Evolutionary conservation across 805 yeast genomes (phyloP).

Genomic region (Ogataea trehalophila): DNA sequence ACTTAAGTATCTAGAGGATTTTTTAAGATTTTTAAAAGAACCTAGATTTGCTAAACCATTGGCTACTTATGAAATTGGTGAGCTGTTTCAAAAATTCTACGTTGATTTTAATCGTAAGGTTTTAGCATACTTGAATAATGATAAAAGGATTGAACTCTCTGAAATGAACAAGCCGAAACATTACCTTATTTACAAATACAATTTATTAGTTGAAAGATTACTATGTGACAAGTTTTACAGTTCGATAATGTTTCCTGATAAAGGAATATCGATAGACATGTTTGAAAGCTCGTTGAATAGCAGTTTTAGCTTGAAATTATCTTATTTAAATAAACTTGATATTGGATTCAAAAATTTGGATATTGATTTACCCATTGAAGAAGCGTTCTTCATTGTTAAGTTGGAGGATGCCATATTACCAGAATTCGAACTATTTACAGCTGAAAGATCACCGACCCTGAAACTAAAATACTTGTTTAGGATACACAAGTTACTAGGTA

Average conservation of each 20-base stretch:
- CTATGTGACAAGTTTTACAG: constrained; percentile 31
- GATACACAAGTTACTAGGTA: constrained; percentile 27
- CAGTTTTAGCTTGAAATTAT: constrained; percentile 25
- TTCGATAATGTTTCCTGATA: constrained; percentile 30
- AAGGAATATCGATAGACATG: constrained; percentile 27
- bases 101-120: constrained; percentile 22
- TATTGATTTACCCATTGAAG: constrained; percentile 26
- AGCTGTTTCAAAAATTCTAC: constrained; percentile 31
- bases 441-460: constrained; percentile 31
- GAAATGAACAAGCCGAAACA: constrained; percentile 16
- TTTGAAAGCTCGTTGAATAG: constrained; percentile 24
- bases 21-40: constrained; percentile 29
- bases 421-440: constrained; percentile 28
- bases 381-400: constrained; percentile 15
- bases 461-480: constrained; percentile 28
- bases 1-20: constrained; percentile 21
- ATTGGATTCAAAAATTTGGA: constrained; percentile 26
- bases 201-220: constrained; percentile 28
- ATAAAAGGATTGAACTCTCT: constrained; percentile 19
- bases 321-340: constrained; percentile 20
- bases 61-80: constrained; percentile 31
- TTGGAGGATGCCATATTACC: constrained; percentile 25
- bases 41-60: constrained; percentile 33
- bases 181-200: constrained; percentile 20
- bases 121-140: constrained; percentile 14